These are phyloP conservation scores for Calvatia gigantea DNA, from an alignment of 768 basidiomycete species.

Conservation along the genomic window DNA sequence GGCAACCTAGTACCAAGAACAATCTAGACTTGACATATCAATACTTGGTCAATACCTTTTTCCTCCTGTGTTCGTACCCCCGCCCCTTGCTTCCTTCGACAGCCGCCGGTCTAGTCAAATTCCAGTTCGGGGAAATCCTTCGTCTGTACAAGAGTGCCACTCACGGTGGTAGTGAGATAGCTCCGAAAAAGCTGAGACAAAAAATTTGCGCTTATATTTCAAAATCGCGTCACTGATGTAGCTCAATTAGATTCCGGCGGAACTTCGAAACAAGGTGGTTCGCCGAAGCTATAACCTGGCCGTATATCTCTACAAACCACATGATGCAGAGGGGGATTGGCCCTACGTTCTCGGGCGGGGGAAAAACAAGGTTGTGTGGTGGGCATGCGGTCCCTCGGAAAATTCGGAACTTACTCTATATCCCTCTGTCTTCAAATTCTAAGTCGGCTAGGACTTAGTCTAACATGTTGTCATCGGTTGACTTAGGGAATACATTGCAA, in stretches of 20 bases:
- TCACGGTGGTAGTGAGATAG: background rate
- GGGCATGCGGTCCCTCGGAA: no score
- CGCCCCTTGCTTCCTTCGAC: background rate
- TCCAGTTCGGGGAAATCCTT: background rate
- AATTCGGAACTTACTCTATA: background rate
- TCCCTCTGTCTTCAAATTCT: background rate
- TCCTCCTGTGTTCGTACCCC: background rate
- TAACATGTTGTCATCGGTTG: no score
- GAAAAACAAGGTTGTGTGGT: background rate
- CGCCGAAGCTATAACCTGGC: background rate
- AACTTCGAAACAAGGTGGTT: background rate
- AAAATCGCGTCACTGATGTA: no score
- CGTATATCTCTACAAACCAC: background rate
- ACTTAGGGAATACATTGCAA: no score
- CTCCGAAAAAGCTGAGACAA: background rate
- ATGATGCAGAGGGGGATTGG: background rate
- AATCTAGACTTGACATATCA: background rate
- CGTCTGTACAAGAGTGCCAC: background rate
- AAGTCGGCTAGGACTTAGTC: no score
- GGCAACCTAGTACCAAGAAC: background rate
- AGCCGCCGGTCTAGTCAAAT: background rate
- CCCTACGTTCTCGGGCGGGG: background rate
- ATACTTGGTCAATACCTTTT: background rate
- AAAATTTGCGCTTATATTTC: background rate
- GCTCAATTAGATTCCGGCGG: background rate